phyloP scores from a whole-genome alignment of 169 alveolate species.

The Ichthyophthirius multifiliis region DNA sequence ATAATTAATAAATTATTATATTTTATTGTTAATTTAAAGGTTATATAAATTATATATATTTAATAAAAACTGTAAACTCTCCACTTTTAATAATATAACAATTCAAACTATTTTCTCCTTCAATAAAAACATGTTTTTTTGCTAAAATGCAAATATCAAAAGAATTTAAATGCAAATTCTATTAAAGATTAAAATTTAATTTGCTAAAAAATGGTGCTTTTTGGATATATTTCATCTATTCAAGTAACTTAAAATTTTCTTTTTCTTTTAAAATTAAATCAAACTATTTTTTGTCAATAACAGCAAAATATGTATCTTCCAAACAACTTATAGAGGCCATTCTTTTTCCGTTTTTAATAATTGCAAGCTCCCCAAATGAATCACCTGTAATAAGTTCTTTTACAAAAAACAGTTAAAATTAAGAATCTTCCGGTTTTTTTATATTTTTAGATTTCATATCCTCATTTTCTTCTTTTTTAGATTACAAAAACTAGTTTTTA shows the following conservation, averaged over 20 bases:
- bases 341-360: neutral
- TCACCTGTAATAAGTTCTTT: neutral
- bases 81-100: neutral
- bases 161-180: neutral
- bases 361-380: neutral
- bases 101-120: neutral
- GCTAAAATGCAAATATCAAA: neutral
- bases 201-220: neutral
- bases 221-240: neutral
- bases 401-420: neutral
- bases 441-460: too few species aligned
- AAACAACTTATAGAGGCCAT: neutral
- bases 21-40: neutral
- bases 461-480: too few species aligned
- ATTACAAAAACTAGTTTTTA: neutral
- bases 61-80: neutral
- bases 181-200: neutral
- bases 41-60: neutral
- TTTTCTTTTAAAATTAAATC: neutral
- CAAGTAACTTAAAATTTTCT: neutral
- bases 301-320: conserved; percentile 1
- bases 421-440: neutral
- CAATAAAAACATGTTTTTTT: neutral
- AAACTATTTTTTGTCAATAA: neutral
- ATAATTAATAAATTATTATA: too few species aligned